Conservation (phyloP, 2,329 filamentous ascomycete genomes). For the Domatiomyces globalis region DNA sequence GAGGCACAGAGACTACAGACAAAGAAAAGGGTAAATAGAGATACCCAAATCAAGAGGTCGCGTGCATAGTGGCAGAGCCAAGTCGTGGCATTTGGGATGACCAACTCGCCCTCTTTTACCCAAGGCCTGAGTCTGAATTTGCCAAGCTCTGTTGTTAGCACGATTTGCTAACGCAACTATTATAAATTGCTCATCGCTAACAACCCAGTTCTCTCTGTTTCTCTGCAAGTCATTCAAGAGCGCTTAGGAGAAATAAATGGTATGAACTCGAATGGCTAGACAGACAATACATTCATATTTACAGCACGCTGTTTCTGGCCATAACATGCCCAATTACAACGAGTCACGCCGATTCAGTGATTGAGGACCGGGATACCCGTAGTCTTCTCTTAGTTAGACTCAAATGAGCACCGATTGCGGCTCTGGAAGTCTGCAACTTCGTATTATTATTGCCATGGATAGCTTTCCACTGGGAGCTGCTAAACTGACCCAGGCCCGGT, state of each 20-base stretch:
- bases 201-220: neutral
- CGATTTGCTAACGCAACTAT: neutral
- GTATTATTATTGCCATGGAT: no score
- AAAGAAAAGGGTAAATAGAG: neutral
- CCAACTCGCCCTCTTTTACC: neutral
- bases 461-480: no score
- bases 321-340: neutral
- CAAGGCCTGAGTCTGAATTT: neutral
- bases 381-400: neutral
- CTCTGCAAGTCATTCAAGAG: neutral
- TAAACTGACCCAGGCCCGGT: neutral
- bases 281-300: neutral
- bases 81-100: neutral
- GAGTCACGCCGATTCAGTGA: neutral
- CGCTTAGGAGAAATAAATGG: no score
- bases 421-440: no score
- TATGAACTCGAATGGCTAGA: neutral
- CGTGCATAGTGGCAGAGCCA: neutral
- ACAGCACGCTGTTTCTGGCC: neutral
- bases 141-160: neutral
- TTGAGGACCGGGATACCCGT: neutral
- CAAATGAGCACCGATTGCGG: no score
- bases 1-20: neutral
- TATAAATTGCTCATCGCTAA: neutral
- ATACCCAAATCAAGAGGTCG: neutral